Evolutionary conservation across 1,139 yeast species (phyloP), one percentile per base, ranked within the genome.

Genomic region (Candida sojae): DNA sequence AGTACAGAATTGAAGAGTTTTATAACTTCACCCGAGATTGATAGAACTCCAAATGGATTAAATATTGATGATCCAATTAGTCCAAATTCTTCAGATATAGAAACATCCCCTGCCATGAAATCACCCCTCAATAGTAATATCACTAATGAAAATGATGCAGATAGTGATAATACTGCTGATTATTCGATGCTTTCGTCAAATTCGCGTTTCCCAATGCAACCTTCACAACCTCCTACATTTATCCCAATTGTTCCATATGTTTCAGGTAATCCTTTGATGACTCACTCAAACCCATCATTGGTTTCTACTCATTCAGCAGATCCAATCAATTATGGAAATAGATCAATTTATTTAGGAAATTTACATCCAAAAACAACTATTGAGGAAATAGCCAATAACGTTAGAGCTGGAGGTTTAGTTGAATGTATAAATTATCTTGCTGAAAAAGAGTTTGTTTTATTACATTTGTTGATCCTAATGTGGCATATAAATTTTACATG

Each of bases 341-440:
- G 80, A 48, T 70, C 80, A 1, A 71, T 76, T 29, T 75, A 70
- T 53, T 61, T 76, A 47, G 79, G 79, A 6, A 73, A 74, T 50
- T 66, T 76, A 39, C 80, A 75, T 53, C 74, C 75, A 8, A 66
- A 66, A 46, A 68, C 80, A 4, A 69, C 79, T 2, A 62, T 74
- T n/a, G 80, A 75, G 55, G 80, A 76, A 52, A 74, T 76, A 45
- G 79, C 80, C 31, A 75, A 75, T 50, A 75, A 75, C 52, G 77
- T 75, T 23, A 63, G 80, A 45, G 79, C 79, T 6, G 80, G 80
- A 5, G 80, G 80, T 1, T 61, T 76, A 45, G 77, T 76, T 4
- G 80, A 75, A 53, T 59, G 64, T 3, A 72, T 76, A 43, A 71
- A 65, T 34, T 64, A 58, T 54, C 68, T 63, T 51, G 73, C 71